phyloP scores from a whole-genome alignment of 139 green algal species.

The Closterium sp. region DNA sequence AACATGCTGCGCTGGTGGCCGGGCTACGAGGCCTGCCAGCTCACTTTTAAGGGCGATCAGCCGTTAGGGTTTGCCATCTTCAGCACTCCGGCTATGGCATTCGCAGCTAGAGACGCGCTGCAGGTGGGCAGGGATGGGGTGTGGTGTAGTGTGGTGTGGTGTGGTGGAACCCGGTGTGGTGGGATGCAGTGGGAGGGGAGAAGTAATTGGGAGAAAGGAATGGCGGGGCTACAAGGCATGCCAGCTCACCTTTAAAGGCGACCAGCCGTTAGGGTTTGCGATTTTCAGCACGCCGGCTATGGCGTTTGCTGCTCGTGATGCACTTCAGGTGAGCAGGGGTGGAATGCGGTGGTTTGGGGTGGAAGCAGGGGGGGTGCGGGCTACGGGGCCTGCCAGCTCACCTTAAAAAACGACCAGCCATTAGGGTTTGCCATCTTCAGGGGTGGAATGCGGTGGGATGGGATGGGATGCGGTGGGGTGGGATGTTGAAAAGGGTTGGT shows the following conservation, averaged over 20 bases:
- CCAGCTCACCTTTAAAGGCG: conserved; percentile 6
- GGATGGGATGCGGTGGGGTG: conserved; percentile 22
- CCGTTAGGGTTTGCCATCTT: conserved; percentile 54
- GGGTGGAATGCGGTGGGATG: conserved; percentile 20
- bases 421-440: conserved; percentile 50
- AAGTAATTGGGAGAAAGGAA: conserved; percentile 47
- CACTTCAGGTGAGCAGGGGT: background rate
- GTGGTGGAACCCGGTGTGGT: background rate
- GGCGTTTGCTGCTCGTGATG: background rate
- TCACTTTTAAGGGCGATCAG: conserved; percentile 43
- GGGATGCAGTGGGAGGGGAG: background rate
- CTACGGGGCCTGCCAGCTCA: conserved; percentile 72
- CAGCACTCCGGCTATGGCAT: conserved; percentile 24
- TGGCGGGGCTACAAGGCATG: conserved; percentile 82
- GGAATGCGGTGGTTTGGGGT: background rate
- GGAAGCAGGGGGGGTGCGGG: conserved; percentile 65
- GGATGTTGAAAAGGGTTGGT: conserved; percentile 54
- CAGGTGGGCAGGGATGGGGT: conserved; percentile 6
- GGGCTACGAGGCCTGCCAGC: conserved; percentile 76
- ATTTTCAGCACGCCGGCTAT: background rate
- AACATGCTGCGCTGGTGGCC: conserved; percentile 89
- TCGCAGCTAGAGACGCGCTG: conserved; percentile 44
- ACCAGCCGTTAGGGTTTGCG: background rate
- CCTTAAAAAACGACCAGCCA: conserved; percentile 43
- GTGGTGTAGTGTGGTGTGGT: background rate